Conservation (phyloP, 176 grass and related monocot species). For the Guadua angustifolia region DNA sequence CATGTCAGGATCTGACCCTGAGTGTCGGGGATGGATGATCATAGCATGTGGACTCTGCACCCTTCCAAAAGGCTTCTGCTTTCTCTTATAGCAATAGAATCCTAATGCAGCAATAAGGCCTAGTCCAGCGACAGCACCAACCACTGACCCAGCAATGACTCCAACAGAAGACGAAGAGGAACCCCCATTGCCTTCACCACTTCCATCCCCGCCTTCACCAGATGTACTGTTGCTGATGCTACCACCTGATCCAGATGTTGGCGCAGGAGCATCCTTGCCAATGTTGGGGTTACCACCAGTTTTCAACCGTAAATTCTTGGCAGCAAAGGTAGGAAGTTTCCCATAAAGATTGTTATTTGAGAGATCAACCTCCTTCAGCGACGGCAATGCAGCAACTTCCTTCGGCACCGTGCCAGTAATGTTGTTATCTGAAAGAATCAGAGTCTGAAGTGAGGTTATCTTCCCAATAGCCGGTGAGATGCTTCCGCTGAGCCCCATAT, state of each 20-base stretch:
- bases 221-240: neutral
- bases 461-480: conserved; percentile 73
- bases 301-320: conserved; percentile 48
- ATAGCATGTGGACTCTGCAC: conserved; percentile 84
- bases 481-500: conserved; percentile 51
- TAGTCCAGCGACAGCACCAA: conserved; percentile 55
- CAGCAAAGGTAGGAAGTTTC: conserved; percentile 60
- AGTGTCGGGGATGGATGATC: conserved; percentile 80
- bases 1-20: conserved; percentile 78
- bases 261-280: conserved; percentile 57
- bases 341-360: conserved; percentile 80
- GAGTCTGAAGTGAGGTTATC: conserved; percentile 48
- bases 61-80: conserved; percentile 66
- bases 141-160: conserved; percentile 66
- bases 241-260: conserved; percentile 37
- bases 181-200: conserved; percentile 19
- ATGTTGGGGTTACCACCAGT: conserved; percentile 63
- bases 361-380: conserved; percentile 56
- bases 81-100: conserved; percentile 82
- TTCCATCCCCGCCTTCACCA: neutral
- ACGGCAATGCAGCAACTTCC: conserved; percentile 54
- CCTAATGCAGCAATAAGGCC: conserved; percentile 60
- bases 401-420: conserved; percentile 69
- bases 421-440: conserved; percentile 65
- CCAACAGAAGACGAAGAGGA: conserved; percentile 49